Base-by-base conservation (phyloP, 345 rosid species). In the Nasturtium officinale region DNA sequence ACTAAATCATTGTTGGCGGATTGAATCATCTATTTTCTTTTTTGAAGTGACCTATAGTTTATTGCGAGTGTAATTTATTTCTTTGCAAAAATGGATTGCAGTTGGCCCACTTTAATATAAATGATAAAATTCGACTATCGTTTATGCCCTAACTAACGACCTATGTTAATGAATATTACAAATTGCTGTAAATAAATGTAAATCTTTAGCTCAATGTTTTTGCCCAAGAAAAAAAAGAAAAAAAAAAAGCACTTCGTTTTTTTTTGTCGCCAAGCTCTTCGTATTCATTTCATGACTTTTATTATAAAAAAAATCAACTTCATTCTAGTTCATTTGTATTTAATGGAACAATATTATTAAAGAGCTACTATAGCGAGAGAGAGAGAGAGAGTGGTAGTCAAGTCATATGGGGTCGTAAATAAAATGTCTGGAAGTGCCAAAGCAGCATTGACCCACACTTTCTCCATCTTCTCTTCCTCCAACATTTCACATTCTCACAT, bases 391-490 rank as follows among this genome's bases (percentile, higher is more conserved):
- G 51, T 23, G 58, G 55, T 59, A 60, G 75, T 71, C 59, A 45
- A 69, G 48, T 59, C 66, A 72, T 50, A 52, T 52, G 69, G 69
- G 59, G 76, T 62, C 61, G 62, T 72, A 54, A 72, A 62, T 72
- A 18, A 62, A 62, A 72, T 72, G 76, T 72, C 69, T 72, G 54
- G 29, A 72, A 40, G 62, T 40, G 76, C 76, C 76, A 62, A 62
- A 62, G 46, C 76, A 72, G 43, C 52, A 38, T 5, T 52, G 76
- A 52, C 76, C 76, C 69, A 72, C 76, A 51, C 69, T 10, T 35
- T 12, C 68, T 61, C 53, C 37, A 61, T 61, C 67, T 26, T 50
- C 32, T 71, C 50, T 40, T 72, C 68, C 45, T 51, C 69, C 62
- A 72, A 72, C 69, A 72, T 72, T 72, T 72, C 76, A 62, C 69